Percentiles rank a stretch among this genome's conserved stretches.
Evolutionary conservation across 2,329 filamentous ascomycete genomes (phyloP).

Genomic region (Mycosphaerella arachidis): DNA sequence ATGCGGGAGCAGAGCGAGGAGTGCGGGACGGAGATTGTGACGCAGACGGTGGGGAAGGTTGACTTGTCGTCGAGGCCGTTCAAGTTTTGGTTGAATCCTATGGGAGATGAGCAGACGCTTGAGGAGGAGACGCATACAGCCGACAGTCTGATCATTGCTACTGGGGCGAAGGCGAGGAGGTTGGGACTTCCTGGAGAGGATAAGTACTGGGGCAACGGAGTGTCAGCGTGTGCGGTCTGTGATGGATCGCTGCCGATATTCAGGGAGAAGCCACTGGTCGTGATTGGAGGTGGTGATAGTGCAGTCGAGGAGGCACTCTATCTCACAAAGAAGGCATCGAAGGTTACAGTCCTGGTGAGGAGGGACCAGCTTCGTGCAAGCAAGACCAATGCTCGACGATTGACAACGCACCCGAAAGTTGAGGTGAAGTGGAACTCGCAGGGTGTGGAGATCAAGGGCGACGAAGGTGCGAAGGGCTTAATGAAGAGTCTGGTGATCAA

Average conservation of each 20-base stretch:
- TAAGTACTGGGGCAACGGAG: constrained; percentile 94
- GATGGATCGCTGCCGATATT: constrained; percentile 97
- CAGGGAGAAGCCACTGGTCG: constrained; percentile 89
- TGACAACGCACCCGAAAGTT: constrained; percentile 81
- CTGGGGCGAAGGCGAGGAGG: constrained; percentile 84
- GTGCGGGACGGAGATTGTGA: constrained; percentile 89
- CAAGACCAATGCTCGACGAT: constrained; percentile 84
- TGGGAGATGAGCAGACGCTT: constrained; percentile 73
- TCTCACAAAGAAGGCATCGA: constrained; percentile 93
- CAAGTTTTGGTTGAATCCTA: constrained; percentile 69
- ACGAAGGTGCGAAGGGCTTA: constrained; percentile 66
- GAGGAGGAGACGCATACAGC: constrained; percentile 74
- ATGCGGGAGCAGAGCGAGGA: constrained; percentile 89
- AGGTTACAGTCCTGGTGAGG: constrained; percentile 90
- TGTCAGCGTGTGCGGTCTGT: constrained; percentile 94
- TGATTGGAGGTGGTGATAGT: constrained; percentile 94
- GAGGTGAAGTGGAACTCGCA: constrained; percentile 82
- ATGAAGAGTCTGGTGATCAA: constrained; percentile 86
- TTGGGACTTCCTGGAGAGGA: constrained; percentile 83
- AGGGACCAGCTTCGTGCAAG: constrained; percentile 80
- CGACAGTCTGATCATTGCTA: constrained; percentile 89
- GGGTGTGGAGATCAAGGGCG: constrained; percentile 78
- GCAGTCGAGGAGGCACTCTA: constrained; percentile 97
- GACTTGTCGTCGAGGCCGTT: constrained; percentile 83
- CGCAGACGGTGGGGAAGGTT: constrained; percentile 84